Evolutionary conservation across 352 stramenopile species (phyloP), one percentile per base, ranked within the genome.

Genomic region (Globisporangium heterothallicum): DNA sequence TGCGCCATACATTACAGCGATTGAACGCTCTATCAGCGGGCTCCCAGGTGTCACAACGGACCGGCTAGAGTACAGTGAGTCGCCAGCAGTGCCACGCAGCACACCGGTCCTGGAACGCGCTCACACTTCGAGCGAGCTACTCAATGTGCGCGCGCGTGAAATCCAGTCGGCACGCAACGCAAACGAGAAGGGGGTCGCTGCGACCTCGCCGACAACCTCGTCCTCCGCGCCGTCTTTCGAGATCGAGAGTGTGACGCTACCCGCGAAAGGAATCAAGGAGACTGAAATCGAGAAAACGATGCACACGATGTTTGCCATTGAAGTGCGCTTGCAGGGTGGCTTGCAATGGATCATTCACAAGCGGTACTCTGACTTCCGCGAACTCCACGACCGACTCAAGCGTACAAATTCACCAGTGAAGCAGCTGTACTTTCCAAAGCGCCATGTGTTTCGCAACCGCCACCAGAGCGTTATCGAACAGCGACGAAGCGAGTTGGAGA

Each of bases 281-380:
- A 52, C 85, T 4, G 84, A 94, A 49, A 85, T 92, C 46, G 84
- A 94, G 36, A 92, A 89, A 61, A 61, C 78, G 16, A 74, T 75
- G 42, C 84, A 94, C 63, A 94, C 81, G 5, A 59, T 92, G 26
- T 94, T 94, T 56, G 70, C 78, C 0, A 62, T 94, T 16, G 79
- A 94, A 53, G 81, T 94, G 56, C 73, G 64, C 18, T 70, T 95
- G 19, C 77, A 87, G 38, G 79, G 78, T 26, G 78, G 80, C 4
- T 66, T 93, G n/a, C 77, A 89, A 53, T 95, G 84, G 84, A 84
- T 90, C 58, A 92, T 90, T 36, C 74, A 87, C 62, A 95, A 95
- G 54, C 82, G 84, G 4, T 95, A 95, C 66, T 93, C 82, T 58
- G 84, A 95, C 53, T 95, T 95, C 58, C 64, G 82, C 49, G 82